Evolutionary conservation across 2,329 filamentous ascomycete species (phyloP).

Genomic region (Colletotrichum graminicola): DNA sequence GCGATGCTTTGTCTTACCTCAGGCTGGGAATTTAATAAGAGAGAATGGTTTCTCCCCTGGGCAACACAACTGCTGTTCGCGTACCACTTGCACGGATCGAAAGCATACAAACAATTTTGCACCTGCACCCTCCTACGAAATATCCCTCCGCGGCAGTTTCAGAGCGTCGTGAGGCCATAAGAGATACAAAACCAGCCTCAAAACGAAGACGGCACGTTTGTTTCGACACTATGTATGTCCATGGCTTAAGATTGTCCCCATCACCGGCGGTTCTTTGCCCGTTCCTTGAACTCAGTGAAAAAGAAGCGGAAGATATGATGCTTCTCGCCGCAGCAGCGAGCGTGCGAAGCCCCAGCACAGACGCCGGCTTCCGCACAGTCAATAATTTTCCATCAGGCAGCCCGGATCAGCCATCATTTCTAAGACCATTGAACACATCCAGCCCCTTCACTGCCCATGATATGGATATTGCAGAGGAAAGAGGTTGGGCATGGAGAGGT

Average conservation of each 20-base stretch:
- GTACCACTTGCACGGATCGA: no score
- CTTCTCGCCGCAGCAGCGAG: not conserved
- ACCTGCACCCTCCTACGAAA: no score
- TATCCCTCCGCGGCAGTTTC: not conserved
- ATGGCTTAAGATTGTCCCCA: no score
- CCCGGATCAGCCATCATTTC: not conserved
- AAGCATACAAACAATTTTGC: no score
- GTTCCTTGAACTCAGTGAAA: not conserved
- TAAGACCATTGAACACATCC: no score
- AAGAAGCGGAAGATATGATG: not conserved
- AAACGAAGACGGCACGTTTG: not conserved
- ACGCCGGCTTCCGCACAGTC: not conserved
- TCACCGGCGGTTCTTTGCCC: not conserved
- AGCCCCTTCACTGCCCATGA: fast-evolving
- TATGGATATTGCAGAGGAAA: not conserved
- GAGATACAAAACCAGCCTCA: not conserved
- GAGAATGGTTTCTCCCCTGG: not conserved
- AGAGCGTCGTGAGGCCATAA: no score
- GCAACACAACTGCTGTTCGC: not conserved
- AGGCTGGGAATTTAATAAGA: not conserved
- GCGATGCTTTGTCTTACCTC: not conserved
- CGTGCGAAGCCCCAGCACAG: not conserved
- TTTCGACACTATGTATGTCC: not conserved
- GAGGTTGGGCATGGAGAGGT: not conserved
- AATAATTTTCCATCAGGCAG: no score